phyloP scores from a whole-genome alignment of 371 early-diverging fungal species.

The Rhizomucor pusillus region DNA sequence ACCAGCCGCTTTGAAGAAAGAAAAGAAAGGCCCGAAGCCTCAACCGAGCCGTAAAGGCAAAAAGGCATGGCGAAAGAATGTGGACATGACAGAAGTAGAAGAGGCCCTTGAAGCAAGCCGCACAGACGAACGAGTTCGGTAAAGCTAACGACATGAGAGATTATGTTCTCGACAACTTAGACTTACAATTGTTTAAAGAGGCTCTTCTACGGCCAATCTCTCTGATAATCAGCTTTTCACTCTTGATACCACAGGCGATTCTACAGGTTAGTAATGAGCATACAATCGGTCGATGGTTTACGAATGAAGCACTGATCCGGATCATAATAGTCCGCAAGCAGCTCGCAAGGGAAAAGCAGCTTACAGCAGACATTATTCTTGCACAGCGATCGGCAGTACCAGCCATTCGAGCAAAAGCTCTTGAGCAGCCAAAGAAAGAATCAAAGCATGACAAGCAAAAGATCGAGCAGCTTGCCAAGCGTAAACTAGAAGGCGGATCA shows the following conservation, averaged over 20 bases:
- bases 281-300: background rate
- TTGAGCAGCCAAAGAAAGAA: slow-evolving; percentile 17
- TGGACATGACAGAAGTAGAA: slow-evolving; percentile 82
- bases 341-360: slow-evolving; percentile 51
- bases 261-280: slow-evolving; percentile 35
- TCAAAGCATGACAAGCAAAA: slow-evolving; percentile 25
- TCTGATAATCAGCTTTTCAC: slow-evolving; percentile 69
- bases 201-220: slow-evolving; percentile 1
- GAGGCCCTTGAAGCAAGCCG: slow-evolving; percentile 71
- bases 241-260: slow-evolving; percentile 73
- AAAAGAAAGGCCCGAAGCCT: slow-evolving; percentile 7
- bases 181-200: background rate
- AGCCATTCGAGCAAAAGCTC: slow-evolving; percentile 31
- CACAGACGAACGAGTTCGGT: slow-evolving; percentile 74
- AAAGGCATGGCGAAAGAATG: slow-evolving; percentile 92
- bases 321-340: slow-evolving; percentile 24
- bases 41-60: slow-evolving; percentile 82
- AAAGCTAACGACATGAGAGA: slow-evolving; percentile 6
- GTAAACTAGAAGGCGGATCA: slow-evolving; percentile 15
- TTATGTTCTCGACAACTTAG: background rate
- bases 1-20: background rate
- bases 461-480: slow-evolving; percentile 24
- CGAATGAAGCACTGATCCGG: background rate
- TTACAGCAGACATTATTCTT: slow-evolving; percentile 81
- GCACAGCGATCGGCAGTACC: slow-evolving; percentile 61